Conservation (phyloP, 2,329 filamentous ascomycete genomes). For the Pseudovirgaria hyperparasitica region DNA sequence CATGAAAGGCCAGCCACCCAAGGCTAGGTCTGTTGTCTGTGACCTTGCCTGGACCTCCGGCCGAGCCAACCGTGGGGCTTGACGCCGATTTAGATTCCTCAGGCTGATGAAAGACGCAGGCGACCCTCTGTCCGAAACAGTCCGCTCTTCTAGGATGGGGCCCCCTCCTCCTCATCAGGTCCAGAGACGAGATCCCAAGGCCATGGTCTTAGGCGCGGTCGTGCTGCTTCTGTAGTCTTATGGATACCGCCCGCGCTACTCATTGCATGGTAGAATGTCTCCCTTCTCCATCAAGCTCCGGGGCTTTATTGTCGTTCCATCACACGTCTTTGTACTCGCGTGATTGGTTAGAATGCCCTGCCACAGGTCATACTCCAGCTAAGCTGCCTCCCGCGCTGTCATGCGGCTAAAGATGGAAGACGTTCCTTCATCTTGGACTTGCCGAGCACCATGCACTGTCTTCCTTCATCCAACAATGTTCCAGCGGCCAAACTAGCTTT, state of each 20-base stretch:
- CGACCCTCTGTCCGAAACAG: too few relatives aligned
- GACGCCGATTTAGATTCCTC: too few relatives aligned
- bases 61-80: too few relatives aligned
- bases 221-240: slow-evolving; percentile 5
- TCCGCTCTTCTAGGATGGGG: slow-evolving; percentile 11
- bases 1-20: too few relatives aligned
- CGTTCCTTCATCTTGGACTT: slow-evolving; percentile 1
- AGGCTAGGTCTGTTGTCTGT: too few relatives aligned
- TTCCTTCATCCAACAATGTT: slow-evolving; percentile 14
- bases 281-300: not conserved
- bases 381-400: slow-evolving; percentile 11
- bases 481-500: slow-evolving; percentile 11
- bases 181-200: slow-evolving; percentile 1
- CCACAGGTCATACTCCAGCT: slow-evolving; percentile 11
- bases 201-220: slow-evolving; percentile 2
- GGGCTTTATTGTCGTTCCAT: not conserved
- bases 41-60: too few relatives aligned
- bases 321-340: not conserved
- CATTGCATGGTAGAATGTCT: slow-evolving; percentile 9
- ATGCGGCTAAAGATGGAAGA: slow-evolving; percentile 20
- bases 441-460: slow-evolving; percentile 12
- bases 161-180: slow-evolving; percentile 3
- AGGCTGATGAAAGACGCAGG: too few relatives aligned
- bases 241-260: too few relatives aligned
- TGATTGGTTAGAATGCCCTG: slow-evolving; percentile 3